Base-by-base conservation (phyloP, 495 filamentous ascomycete species). In the Extremus antarcticus region DNA sequence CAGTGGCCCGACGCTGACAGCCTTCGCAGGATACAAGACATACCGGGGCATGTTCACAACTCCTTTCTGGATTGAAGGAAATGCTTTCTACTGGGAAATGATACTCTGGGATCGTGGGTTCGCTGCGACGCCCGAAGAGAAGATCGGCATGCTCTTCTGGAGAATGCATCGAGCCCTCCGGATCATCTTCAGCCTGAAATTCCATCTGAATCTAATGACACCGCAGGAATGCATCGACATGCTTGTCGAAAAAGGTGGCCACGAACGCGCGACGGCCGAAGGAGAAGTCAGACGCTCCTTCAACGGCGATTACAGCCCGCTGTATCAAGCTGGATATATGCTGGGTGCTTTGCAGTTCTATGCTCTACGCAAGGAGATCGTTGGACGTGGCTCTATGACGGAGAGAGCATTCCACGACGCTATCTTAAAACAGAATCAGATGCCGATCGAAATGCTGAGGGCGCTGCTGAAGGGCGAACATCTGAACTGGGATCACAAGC, bases 61-160 rank as follows among this genome's bases (percentile, higher is more conserved):
- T 0, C 75, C 74, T 0, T 79, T 78, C 58, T 77, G 66, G 66
- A 71, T 76, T 21, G 76, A 79, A 65, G 76, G 76, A 38, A 78
- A 75, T 76, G 70, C 74, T 2, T 63, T 78, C 39, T 78, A 79
- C 57, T 77, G 74, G 75, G 76, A 78, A 63, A 70, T 77, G 66
- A 63, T 71, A 48, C 68, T 73, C 47, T 76, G 65, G 73, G 55
- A 57, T 24, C 19, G 35, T 11, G 39, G 16, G 1, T 61, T 75
- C 59, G 63, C 68, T 47, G 35, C 35, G 10, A 65, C 65, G 15
- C 65, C 75, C 13, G 66, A 75, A 56, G 70, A 77, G 50, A 67
- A 66, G 39, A 70, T 77, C 38, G 75, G 74, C 2, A 73, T 73
- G 56, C 62, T 79, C 22, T 78, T 78, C 60, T 61, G 58, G 58